Evolutionary conservation across 805 yeast genomes (phyloP).

Genomic region (Starmerella vitae): DNA sequence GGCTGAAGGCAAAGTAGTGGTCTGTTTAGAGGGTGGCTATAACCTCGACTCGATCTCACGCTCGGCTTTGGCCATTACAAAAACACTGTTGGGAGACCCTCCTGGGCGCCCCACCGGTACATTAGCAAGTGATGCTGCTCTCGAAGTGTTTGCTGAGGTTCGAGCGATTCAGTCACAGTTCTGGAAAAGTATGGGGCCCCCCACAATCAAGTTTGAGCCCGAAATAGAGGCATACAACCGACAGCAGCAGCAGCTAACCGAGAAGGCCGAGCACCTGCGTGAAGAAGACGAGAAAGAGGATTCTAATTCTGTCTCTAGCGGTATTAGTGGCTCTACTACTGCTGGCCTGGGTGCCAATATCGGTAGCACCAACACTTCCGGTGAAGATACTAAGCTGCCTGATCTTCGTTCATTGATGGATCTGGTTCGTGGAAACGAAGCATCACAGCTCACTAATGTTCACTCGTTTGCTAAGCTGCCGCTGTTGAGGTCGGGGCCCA

Average conservation of each 20-base stretch:
- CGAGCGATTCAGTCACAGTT: conserved; percentile 65
- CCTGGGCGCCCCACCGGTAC: conserved; percentile 56
- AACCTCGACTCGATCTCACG: conserved; percentile 80
- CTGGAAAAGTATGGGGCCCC: conserved; percentile 64
- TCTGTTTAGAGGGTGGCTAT: conserved; percentile 92
- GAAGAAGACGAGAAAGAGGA: conserved; percentile 4
- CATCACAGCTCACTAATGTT: conserved; percentile 36
- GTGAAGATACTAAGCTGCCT: conserved; percentile 1
- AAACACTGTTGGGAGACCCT: conserved; percentile 85
- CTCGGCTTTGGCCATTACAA: conserved; percentile 84
- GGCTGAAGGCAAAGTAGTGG: conserved; percentile 80
- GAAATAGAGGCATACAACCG: conserved; percentile 15
- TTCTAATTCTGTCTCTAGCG: background rate
- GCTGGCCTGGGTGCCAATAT: background rate
- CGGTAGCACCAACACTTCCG: background rate
- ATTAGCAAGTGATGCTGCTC: conserved; percentile 61
- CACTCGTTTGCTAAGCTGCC: conserved; percentile 59
- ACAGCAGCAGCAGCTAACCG: conserved; percentile 14
- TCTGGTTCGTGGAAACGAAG: conserved; percentile 62
- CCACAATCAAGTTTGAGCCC: conserved; percentile 15
- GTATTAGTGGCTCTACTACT: background rate
- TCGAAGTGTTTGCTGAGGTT: conserved; percentile 71
- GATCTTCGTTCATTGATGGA: conserved; percentile 37
- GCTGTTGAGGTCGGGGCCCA: conserved; percentile 34
- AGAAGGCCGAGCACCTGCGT: conserved; percentile 13